These are phyloP conservation scores for Globisporangium alternatum DNA, from an alignment of 352 stramenopile species.

Conservation along the genomic window DNA sequence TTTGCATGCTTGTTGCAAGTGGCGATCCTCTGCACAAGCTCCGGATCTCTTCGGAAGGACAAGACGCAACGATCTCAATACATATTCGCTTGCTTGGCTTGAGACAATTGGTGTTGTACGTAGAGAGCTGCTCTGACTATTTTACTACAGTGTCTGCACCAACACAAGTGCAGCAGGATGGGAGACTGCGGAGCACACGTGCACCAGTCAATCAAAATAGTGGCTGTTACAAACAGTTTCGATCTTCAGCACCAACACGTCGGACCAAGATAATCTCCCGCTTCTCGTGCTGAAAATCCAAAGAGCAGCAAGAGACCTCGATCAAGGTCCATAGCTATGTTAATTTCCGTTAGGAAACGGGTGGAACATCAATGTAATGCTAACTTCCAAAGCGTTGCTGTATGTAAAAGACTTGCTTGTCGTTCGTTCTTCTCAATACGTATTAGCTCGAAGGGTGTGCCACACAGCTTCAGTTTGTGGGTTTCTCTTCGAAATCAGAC, in stretches of 20 bases:
- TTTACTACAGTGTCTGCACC: neutral
- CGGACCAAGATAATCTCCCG: neutral
- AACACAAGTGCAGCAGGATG: neutral
- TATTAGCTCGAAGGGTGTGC: neutral
- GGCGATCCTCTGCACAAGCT: neutral
- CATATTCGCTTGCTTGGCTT: neutral
- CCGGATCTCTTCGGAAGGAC: neutral
- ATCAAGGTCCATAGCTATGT: neutral
- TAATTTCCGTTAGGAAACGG: neutral
- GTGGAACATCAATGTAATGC: neutral
- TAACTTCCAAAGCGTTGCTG: neutral
- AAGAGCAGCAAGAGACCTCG: neutral
- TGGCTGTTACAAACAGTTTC: neutral
- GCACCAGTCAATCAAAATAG: neutral
- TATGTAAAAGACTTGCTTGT: neutral
- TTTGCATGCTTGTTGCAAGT: neutral
- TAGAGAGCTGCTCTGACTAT: neutral
- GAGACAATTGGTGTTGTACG: neutral
- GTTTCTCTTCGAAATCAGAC: slow-evolving; percentile 5
- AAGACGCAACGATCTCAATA: neutral
- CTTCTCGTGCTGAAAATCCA: neutral
- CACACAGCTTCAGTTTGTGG: too few species aligned
- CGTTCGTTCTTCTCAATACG: neutral
- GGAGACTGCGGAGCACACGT: too few species aligned
- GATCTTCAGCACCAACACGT: neutral